These are phyloP conservation scores for Martensiomyces pterosporus DNA, from an alignment of 192 early-diverging fungal genomes.

Conservation along the genomic window DNA sequence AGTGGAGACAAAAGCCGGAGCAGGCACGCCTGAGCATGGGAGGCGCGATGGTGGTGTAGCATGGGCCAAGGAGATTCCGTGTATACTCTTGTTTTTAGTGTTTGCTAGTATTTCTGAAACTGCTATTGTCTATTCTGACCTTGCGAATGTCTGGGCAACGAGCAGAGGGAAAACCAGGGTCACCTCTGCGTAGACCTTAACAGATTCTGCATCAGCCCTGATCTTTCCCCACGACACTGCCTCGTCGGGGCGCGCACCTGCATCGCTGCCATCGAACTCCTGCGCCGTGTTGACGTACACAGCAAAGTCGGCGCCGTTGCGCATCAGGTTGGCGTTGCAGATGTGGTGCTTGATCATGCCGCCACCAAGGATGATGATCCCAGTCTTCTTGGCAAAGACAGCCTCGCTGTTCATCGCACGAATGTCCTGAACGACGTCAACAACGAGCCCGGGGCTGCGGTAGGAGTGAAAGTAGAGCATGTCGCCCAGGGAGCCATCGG, in stretches of 20 bases:
- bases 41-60: too few species aligned
- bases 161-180: constrained; percentile 90
- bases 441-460: constrained; percentile 87
- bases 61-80: too few species aligned
- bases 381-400: constrained; percentile 94
- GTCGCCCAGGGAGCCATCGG: constrained; percentile 96
- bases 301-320: constrained; percentile 96
- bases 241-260: constrained; percentile 96
- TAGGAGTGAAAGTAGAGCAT: constrained; percentile 99
- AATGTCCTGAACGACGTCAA: constrained; percentile 93
- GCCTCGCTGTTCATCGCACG: constrained; percentile 88
- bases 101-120: too few species aligned
- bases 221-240: constrained; percentile 99
- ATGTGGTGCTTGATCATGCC: constrained; percentile 99
- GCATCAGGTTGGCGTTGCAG: constrained; percentile 97
- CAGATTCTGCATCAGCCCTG: constrained; percentile 66
- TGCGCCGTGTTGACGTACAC: constrained; percentile 97
- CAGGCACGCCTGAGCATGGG: constrained; percentile 12
- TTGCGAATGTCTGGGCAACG: constrained; percentile 94
- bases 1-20: neutral
- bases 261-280: constrained; percentile 98
- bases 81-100: too few species aligned
- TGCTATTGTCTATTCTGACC: constrained; percentile 21
- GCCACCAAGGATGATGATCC: constrained; percentile 94
- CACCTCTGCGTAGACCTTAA: constrained; percentile 94